phyloP scores from a whole-genome alignment of 1,284 basidiomycete species.

The Fomitopsis schrenkii region DNA sequence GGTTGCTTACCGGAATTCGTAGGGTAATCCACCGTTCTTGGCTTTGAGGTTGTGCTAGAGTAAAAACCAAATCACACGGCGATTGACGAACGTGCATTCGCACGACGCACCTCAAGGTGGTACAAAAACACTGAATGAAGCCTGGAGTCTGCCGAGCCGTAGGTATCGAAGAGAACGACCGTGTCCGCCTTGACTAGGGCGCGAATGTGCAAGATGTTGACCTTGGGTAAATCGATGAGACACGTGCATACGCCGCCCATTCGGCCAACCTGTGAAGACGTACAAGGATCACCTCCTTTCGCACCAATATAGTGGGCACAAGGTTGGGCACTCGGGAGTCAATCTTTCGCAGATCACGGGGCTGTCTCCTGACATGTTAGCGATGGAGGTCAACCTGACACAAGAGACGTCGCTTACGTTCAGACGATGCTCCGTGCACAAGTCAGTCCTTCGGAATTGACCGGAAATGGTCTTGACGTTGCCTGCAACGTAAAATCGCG shows the following conservation, averaged over 20 bases:
- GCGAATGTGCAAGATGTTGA: slow-evolving; percentile 93
- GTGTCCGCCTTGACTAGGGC: slow-evolving; percentile 92
- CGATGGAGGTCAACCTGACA: background rate
- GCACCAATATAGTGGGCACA: slow-evolving; percentile 90
- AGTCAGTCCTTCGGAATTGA: slow-evolving; percentile 84
- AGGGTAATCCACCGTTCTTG: slow-evolving; percentile 65
- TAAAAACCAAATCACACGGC: background rate
- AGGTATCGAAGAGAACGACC: slow-evolving; percentile 90
- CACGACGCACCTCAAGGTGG: slow-evolving; percentile 69
- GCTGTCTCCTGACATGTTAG: slow-evolving; percentile 43
- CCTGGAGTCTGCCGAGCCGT: slow-evolving; percentile 79
- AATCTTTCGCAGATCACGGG: slow-evolving; percentile 95
- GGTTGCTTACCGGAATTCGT: slow-evolving; percentile 79
- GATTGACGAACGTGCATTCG: background rate
- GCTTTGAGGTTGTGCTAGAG: slow-evolving; percentile 76
- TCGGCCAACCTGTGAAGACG: slow-evolving; percentile 20
- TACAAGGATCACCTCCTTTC: slow-evolving; percentile 85
- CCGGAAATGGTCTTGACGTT: slow-evolving; percentile 89
- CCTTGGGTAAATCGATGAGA: slow-evolving; percentile 35
- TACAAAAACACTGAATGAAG: slow-evolving; percentile 86
- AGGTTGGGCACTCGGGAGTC: slow-evolving; percentile 93
- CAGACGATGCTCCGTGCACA: slow-evolving; percentile 85
- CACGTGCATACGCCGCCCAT: slow-evolving; percentile 1
- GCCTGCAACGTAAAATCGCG: slow-evolving; percentile 42
- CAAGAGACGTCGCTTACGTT: slow-evolving; percentile 52